These are phyloP conservation scores for Stagonosporopsis chrysanthemi DNA, from an alignment of 2,329 filamentous ascomycete genomes.

Conservation along the genomic window DNA sequence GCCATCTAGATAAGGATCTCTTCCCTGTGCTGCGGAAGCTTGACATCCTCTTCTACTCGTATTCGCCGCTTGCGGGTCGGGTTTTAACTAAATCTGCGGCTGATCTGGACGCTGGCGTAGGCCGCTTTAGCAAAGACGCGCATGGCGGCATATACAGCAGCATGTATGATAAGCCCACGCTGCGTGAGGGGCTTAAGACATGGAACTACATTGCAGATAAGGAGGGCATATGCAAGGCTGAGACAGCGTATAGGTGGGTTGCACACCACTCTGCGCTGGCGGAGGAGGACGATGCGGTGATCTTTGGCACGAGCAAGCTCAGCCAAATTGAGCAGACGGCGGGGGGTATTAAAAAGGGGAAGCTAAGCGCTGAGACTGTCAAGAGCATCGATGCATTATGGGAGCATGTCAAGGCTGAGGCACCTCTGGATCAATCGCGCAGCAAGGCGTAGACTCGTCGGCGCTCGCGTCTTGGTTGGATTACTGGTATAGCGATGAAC, in stretches of 20 bases:
- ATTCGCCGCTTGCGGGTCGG: conserved; percentile 45
- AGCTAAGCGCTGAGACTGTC: conserved; percentile 32
- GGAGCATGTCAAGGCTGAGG: conserved; percentile 36
- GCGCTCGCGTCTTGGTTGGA: too few relatives aligned
- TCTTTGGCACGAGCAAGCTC: conserved; percentile 50
- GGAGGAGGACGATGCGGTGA: conserved; percentile 51
- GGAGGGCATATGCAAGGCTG: conserved; percentile 49
- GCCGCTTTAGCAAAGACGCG: conserved; percentile 35
- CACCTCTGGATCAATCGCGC: too few relatives aligned
- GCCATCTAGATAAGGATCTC: conserved; percentile 51
- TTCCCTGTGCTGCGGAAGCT: conserved; percentile 56
- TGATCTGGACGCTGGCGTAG: conserved; percentile 46
- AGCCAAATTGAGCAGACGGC: conserved; percentile 38
- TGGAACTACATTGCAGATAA: conserved; percentile 54
- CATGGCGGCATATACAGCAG: conserved; percentile 48
- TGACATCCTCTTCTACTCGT: conserved; percentile 55
- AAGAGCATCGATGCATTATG: conserved; percentile 37
- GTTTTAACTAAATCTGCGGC: conserved; percentile 46
- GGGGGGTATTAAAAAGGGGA: conserved; percentile 32
- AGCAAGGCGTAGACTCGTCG: too few relatives aligned
- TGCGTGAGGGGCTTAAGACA: conserved; percentile 47
- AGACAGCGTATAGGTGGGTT: conserved; percentile 57
- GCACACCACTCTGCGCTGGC: conserved; percentile 49
- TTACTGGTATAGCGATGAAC: too few relatives aligned
- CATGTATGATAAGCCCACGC: conserved; percentile 49